phyloP scores from a whole-genome alignment of 305 asterid genomes.

The Petunia hybrid region DNA sequence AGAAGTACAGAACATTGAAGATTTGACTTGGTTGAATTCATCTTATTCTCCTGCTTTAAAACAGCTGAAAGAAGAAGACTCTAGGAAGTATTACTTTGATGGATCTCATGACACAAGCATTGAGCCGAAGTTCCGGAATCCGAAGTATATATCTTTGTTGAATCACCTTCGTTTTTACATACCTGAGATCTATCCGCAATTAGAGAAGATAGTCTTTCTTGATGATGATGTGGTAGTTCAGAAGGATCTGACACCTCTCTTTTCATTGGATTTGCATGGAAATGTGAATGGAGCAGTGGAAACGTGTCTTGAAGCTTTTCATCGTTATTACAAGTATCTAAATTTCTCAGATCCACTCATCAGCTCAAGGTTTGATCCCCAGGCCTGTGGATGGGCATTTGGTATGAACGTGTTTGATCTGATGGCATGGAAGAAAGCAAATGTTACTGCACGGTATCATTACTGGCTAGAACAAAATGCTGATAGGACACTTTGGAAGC shows the following conservation, averaged over 20 bases:
- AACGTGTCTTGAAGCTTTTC: slow-evolving; percentile 73
- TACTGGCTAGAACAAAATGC: slow-evolving; percentile 73
- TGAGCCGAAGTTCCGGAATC: slow-evolving; percentile 54
- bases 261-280: slow-evolving; percentile 64
- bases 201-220: slow-evolving; percentile 68
- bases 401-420: slow-evolving; percentile 75
- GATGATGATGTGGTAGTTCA: slow-evolving; percentile 79
- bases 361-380: slow-evolving; percentile 62
- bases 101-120: slow-evolving; percentile 48
- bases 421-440: slow-evolving; percentile 66
- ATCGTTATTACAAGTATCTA: slow-evolving; percentile 69
- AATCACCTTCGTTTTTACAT: slow-evolving; percentile 80
- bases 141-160: slow-evolving; percentile 67
- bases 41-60: slow-evolving; percentile 72
- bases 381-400: slow-evolving; percentile 83
- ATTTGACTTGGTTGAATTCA: slow-evolving; percentile 69
- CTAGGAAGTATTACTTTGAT: slow-evolving; percentile 57
- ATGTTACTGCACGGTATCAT: slow-evolving; percentile 68
- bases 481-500: slow-evolving; percentile 73
- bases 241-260: slow-evolving; percentile 71
- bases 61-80: slow-evolving; percentile 53
- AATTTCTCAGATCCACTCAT: slow-evolving; percentile 79
- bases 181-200: slow-evolving; percentile 71
- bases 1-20: slow-evolving; percentile 69
- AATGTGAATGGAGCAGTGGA: slow-evolving; percentile 83